Evolutionary conservation across 2,329 filamentous ascomycete genomes (phyloP).

Genomic region (Claviceps sp.): DNA sequence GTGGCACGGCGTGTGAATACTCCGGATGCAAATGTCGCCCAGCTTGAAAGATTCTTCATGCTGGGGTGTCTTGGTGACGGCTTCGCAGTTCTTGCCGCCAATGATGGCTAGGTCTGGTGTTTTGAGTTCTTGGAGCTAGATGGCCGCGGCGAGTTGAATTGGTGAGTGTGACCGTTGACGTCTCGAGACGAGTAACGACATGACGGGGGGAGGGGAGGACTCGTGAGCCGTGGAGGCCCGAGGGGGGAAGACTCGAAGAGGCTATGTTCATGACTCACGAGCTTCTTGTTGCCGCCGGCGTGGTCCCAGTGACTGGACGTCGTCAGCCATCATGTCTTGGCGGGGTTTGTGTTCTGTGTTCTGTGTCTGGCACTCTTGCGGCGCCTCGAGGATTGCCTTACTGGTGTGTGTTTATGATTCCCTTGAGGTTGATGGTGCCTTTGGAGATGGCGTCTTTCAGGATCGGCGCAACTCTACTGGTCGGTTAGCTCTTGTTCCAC

Average conservation of each 20-base stretch:
- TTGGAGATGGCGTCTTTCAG: constrained; percentile 60
- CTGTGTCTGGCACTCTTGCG: not conserved
- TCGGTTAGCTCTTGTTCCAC: not conserved
- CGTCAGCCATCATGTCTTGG: constrained; percentile 1
- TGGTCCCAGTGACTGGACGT: constrained; percentile 73
- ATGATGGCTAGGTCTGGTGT: constrained; percentile 60
- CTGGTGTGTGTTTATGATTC: constrained; percentile 96
- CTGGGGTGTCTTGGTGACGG: constrained; percentile 62
- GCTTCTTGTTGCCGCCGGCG: constrained; percentile 75
- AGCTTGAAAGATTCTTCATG: constrained; percentile 71
- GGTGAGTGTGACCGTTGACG: too few relatives aligned
- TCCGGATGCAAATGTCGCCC: constrained; percentile 69
- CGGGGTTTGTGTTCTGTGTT: not conserved
- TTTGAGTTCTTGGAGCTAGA: constrained; percentile 28
- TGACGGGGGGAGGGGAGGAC: too few relatives aligned
- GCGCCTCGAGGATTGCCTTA: constrained; percentile 36
- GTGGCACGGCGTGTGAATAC: constrained; percentile 92
- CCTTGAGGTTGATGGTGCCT: constrained; percentile 67
- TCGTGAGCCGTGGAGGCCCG: too few relatives aligned
- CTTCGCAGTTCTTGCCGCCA: constrained; percentile 74
- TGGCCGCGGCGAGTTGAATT: not conserved
- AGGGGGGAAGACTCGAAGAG: too few relatives aligned
- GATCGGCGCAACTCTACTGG: constrained; percentile 40
- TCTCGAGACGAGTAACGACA: too few relatives aligned
- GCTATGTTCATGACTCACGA: constrained; percentile 27